phyloP scores from a whole-genome alignment of 2,329 filamentous ascomycete genomes.

The Sporothrix protearum region DNA sequence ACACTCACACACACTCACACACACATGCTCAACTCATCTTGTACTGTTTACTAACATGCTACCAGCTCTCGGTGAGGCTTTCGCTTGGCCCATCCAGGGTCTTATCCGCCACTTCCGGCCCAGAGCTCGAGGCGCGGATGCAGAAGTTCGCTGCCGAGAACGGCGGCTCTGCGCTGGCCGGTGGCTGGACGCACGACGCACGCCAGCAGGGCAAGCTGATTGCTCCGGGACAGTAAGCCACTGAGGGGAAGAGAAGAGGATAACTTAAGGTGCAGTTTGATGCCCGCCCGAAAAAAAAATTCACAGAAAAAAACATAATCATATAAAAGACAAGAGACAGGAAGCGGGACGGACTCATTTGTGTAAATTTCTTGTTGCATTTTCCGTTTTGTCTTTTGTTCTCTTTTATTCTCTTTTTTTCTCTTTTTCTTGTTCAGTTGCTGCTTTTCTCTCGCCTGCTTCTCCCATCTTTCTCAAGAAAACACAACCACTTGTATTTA shows the following conservation, averaged over 20 bases:
- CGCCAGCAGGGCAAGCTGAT: conserved; percentile 76
- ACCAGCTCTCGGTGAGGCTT: conserved; percentile 91
- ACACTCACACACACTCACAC: neutral
- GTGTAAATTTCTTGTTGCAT: conserved; percentile 5
- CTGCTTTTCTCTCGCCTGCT: neutral
- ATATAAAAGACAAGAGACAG: neutral
- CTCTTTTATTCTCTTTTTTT: neutral
- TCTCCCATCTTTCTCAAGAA: neutral
- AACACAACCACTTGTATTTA: conserved; percentile 13
- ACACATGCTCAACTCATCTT: too few species aligned
- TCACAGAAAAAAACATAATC: conserved; percentile 7
- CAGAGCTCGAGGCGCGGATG: conserved; percentile 90
- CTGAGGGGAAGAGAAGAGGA: neutral
- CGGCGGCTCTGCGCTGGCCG: conserved; percentile 73
- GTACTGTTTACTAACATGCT: conserved; percentile 37
- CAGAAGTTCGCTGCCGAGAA: conserved; percentile 69
- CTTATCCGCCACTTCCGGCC: conserved; percentile 97
- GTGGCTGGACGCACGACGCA: conserved; percentile 79
- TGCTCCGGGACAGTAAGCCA: conserved; percentile 60
- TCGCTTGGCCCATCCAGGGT: conserved; percentile 97
- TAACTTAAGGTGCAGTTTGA: neutral
- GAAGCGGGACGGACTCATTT: neutral
- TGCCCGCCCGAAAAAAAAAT: neutral
- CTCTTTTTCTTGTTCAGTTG: neutral
- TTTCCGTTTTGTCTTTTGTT: conserved; percentile 18